Conservation (phyloP, 1,284 basidiomycete genomes). For the Pseudozyma tsukubaensis region DNA sequence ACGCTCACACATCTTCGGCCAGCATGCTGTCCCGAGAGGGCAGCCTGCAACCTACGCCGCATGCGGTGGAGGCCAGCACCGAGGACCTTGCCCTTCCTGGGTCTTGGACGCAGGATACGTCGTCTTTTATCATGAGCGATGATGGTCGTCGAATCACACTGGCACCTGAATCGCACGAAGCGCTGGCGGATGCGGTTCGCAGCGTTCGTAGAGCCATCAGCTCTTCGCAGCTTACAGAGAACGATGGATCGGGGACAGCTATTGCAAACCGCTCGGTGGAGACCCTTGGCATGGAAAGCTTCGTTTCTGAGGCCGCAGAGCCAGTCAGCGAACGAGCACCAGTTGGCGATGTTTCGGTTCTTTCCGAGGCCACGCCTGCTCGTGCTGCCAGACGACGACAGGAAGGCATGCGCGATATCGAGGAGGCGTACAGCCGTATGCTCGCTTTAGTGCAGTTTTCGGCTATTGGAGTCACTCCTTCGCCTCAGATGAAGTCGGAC, state of each 20-base stretch:
- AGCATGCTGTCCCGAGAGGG: constrained; percentile 41
- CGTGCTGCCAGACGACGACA: constrained; percentile 40
- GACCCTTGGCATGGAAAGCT: constrained; percentile 30
- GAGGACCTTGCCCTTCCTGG: constrained; percentile 44
- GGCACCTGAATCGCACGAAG: constrained; percentile 46
- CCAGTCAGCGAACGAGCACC: constrained; percentile 12
- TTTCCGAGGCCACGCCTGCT: constrained; percentile 48
- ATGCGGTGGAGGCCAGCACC: constrained; percentile 10
- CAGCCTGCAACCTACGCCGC: constrained; percentile 10
- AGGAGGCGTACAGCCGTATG: constrained; percentile 53
- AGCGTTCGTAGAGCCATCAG: constrained; percentile 49
- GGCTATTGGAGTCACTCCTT: constrained; percentile 50
- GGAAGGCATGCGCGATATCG: constrained; percentile 54
- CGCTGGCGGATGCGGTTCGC: constrained; percentile 50
- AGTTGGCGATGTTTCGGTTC: constrained; percentile 25
- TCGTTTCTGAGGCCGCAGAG: constrained; percentile 27
- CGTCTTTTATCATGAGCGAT: constrained; percentile 31
- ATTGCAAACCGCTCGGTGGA: constrained; percentile 25
- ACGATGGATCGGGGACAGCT: constrained; percentile 13
- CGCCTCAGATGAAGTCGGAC: constrained; percentile 37
- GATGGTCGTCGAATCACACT: constrained; percentile 46
- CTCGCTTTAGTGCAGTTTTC: constrained; percentile 49
- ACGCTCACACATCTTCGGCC: constrained; percentile 32
- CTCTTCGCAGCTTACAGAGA: constrained; percentile 41
- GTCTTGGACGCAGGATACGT: constrained; percentile 33